Base-by-base conservation (phyloP, 2,329 filamentous ascomycete species). In the Hymenoscyphus infarciens region DNA sequence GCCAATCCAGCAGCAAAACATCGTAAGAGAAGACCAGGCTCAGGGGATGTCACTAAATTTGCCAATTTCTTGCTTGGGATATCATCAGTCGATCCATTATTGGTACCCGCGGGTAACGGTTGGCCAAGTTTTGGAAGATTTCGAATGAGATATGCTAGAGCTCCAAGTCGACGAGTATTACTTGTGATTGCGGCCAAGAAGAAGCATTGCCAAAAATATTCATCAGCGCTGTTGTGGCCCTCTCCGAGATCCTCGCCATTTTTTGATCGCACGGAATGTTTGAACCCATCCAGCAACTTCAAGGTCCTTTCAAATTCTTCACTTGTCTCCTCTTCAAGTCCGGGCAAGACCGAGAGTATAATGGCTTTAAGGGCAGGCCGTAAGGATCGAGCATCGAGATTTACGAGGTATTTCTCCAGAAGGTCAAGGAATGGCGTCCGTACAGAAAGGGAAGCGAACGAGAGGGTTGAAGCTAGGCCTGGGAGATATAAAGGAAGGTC, bases 201-300 rank as follows among this genome's bases (percentile, higher is more conserved):
- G 73, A 99, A 89, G 74, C 92, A 97, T 77, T 99, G 95, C 95
- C 95, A 99, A 75, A 98, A 99, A 75, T 95, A 97, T 67, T 91
- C 90, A 68, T 93, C 91, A 10, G 87, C 87, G 8, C 82, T 82
- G 55, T 79, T 84, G 75, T 84, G 85, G 42, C 76, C 81, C 61
- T 74, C 76, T 35, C 77, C 84, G 67, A 80, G 81, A 60, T 76
- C 78, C 67, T 83, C 78, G 64, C 82, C 81, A 29, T 77, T 77
- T 8, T 76, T 69, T 31, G 86, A 78, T 62, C 87, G 81, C 70
- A 92, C 84, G 56, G 85, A 83, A 63, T 82, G 77, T 71, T 93
- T 92, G 74, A 98, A 87, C 62, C 84, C 87, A 69, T 95, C 89
- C 56, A 98, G 75, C 10, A 97, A 85, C 63, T 83, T 85, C 61